These are phyloP conservation scores for Thinopyrum elongatum DNA, from an alignment of 176 grass and related monocot species.

Conservation along the genomic window DNA sequence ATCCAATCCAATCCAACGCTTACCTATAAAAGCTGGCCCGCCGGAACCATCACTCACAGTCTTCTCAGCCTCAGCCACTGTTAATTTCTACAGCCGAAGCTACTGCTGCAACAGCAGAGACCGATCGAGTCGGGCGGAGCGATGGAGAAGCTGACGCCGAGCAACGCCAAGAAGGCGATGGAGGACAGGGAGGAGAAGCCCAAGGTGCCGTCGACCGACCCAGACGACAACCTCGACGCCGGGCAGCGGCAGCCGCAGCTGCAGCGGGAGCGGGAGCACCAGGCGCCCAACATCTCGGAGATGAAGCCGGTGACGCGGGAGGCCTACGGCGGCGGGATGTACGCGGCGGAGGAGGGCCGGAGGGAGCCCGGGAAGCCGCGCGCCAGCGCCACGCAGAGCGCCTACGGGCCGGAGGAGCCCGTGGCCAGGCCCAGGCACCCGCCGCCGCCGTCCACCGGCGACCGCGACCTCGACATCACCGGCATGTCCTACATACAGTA, in stretches of 20 bases:
- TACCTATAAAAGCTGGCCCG: not conserved
- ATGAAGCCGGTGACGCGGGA: conserved; percentile 78
- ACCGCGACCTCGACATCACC: conserved; percentile 86
- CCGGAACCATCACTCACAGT: not conserved
- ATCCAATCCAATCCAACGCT: not conserved
- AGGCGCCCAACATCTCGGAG: conserved; percentile 63
- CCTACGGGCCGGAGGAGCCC: conserved; percentile 56
- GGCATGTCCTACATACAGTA: conserved; percentile 88
- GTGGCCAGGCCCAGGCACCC: conserved; percentile 19
- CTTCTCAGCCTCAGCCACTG: not conserved
- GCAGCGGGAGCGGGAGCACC: conserved; percentile 23
- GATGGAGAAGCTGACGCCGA: conserved; percentile 51
- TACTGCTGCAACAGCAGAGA: not conserved
- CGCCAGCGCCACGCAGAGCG: conserved; percentile 69
- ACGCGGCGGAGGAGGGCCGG: conserved; percentile 48
- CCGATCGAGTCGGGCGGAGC: not conserved
- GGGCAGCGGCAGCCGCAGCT: conserved; percentile 20
- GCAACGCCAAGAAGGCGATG: conserved; percentile 31
- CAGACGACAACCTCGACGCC: not conserved
- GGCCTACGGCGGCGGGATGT: conserved; percentile 84
- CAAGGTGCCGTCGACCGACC: conserved; percentile 42
- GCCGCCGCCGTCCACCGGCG: conserved; percentile 75
- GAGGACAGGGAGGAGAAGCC: conserved; percentile 34
- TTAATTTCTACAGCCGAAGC: not conserved
- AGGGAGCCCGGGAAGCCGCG: conserved; percentile 28